Evolutionary conservation across 2,329 filamentous ascomycete species (phyloP), one percentile per base, ranked within the genome.

Genomic region (Lachnellula subtilissima): DNA sequence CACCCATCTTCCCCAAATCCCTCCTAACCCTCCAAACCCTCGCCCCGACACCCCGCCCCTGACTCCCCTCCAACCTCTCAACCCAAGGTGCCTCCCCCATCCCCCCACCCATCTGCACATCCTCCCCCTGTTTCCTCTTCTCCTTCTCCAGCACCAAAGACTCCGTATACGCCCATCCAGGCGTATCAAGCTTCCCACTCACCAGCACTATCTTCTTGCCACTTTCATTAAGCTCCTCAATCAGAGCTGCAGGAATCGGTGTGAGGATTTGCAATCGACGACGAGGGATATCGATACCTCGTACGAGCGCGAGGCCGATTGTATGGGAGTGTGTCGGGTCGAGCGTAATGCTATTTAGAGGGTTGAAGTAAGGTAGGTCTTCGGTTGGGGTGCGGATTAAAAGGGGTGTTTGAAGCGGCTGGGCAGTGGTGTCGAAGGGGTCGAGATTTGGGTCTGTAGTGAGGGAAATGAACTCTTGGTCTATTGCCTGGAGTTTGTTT

Each of bases 161-260:
- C 66, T 89, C 86, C 0, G 82, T 81, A 59, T 87, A 88, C 1
- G 85, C 84, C 86, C 86, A 90, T 3, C 77, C 83, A 0, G 87
- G 85, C 1, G 81, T 73, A 64, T 90, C 87, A 54, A 88, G 82
- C 61, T 81, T 85, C 2, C 87, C 87, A 53, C 85, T 80, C 0
- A 90, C 78, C 3, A 91, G 74, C 3, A 89, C 79, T 15, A 89
- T 72, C 15, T 76, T 72, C 35, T 76, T 73, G 0, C 78, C 78
- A 28, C 70, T 69, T 7, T 71, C 65, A 43, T 67, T 72, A 17
- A 77, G 66, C 9, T 72, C 66, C 39, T 73, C 69, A 15, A 84
- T 74, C 2, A 69, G 64, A 3, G 71, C 63, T 0, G 69, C 51
- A 0, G 74, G 54, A 6, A 85, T 74, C 0, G 88, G 87, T 0